Evolutionary conservation across 2,329 filamentous ascomycete genomes (phyloP).

Genomic region (Fusarium sublunatum): DNA sequence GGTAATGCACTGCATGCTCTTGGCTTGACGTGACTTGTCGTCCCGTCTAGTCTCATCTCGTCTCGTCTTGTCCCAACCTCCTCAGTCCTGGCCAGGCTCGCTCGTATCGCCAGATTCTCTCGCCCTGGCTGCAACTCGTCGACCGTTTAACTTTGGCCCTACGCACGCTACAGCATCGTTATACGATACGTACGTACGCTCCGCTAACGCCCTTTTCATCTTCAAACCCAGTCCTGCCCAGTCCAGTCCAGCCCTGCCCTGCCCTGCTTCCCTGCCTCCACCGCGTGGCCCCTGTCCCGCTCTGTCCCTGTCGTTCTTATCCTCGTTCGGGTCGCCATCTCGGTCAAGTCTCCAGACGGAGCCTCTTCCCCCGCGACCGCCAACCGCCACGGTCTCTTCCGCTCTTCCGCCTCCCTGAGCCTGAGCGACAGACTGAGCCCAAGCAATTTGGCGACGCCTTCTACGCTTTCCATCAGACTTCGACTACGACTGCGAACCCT

Average conservation of each 20-base stretch:
- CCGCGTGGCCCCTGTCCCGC: constrained; percentile 37
- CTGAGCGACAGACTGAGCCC: background rate
- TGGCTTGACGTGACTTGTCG: background rate
- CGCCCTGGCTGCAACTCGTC: constrained; percentile 7
- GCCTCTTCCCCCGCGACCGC: constrained; percentile 44
- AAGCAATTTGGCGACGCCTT: constrained; percentile 1
- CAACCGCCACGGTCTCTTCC: constrained; percentile 38
- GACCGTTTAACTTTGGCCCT: background rate
- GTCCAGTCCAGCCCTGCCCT: constrained; percentile 6
- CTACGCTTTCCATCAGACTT: constrained; percentile 30
- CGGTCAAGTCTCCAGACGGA: constrained; percentile 46
- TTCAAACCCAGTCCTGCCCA: constrained; percentile 9
- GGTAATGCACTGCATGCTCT: background rate
- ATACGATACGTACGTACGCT: constrained; percentile 16
- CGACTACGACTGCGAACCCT: constrained; percentile 25
- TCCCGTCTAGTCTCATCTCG: background rate
- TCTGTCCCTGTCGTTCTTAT: constrained; percentile 40
- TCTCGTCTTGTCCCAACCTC: constrained; percentile 8
- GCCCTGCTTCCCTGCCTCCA: constrained; percentile 15
- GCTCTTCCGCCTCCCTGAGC: constrained; percentile 18
- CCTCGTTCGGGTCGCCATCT: constrained; percentile 42
- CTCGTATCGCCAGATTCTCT: constrained; percentile 18
- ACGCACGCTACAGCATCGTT: background rate
- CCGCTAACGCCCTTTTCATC: constrained; percentile 9
- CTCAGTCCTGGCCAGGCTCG: background rate